A percentile compares a stretch with the other conserved stretches of the same genome.
Conservation (phyloP, 768 basidiomycete species). For the Rhodosporidiobolus odoratus region DNA sequence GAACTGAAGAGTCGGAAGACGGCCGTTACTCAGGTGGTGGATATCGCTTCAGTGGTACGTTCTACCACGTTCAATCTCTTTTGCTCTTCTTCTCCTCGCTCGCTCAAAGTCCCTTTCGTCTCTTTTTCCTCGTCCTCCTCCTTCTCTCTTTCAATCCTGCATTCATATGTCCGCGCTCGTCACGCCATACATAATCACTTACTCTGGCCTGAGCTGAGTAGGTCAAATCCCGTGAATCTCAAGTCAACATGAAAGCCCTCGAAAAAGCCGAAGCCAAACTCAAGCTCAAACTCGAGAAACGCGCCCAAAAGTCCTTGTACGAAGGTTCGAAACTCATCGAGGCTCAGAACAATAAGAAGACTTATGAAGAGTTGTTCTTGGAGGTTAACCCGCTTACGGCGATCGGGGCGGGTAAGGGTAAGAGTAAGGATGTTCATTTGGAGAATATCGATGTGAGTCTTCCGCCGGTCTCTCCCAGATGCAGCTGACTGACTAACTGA, state of each 20-base stretch:
- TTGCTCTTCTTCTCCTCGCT: not conserved
- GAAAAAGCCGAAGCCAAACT: constrained; percentile 97
- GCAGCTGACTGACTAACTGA: too few species aligned
- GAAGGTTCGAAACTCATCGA: constrained; percentile 94
- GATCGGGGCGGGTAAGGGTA: constrained; percentile 65
- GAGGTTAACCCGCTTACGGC: constrained; percentile 90
- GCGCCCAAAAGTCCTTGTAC: constrained; percentile 81
- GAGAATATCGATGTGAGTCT: constrained; percentile 71
- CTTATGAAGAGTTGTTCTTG: constrained; percentile 99
- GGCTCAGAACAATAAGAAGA: constrained; percentile 87
- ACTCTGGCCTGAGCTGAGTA: too few species aligned
- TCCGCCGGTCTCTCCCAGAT: constrained; percentile 52
- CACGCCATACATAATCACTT: too few species aligned
- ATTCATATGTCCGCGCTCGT: too few species aligned
- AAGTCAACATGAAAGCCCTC: constrained; percentile 89
- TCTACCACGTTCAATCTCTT: not conserved
- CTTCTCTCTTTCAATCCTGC: not conserved
- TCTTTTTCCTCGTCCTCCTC: not conserved
- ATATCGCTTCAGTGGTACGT: constrained; percentile 37
- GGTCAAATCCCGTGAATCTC: constrained; percentile 74
- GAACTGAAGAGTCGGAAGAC: constrained; percentile 32
- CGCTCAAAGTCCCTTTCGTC: too few species aligned
- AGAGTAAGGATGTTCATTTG: constrained; percentile 94
- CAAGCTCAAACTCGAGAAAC: constrained; percentile 96
- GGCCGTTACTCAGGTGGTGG: constrained; percentile 35